These are phyloP conservation scores for Fusarium brevicatenulatum DNA, from an alignment of 2,329 filamentous ascomycete species.

Conservation along the genomic window DNA sequence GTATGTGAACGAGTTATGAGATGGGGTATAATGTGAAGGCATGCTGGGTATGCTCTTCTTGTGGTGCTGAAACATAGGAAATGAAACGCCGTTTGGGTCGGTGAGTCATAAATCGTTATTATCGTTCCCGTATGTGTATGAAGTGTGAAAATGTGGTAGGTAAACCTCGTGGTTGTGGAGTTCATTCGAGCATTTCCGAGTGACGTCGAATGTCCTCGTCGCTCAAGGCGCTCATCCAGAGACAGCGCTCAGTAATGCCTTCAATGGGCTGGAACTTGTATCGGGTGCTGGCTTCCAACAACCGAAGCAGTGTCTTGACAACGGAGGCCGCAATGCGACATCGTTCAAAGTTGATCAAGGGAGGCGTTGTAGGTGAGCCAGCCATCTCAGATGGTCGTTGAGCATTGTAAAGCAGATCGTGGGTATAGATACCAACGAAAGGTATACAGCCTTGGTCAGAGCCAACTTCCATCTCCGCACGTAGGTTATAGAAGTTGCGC, in stretches of 20 bases:
- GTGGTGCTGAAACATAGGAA: slow-evolving; percentile 31
- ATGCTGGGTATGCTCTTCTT: slow-evolving; percentile 35
- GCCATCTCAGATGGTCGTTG: slow-evolving; percentile 81
- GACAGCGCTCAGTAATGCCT: slow-evolving; percentile 79
- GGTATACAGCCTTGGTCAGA: slow-evolving; percentile 80
- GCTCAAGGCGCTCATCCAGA: slow-evolving; percentile 83
- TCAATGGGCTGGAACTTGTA: slow-evolving; percentile 81
- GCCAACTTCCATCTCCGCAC: slow-evolving; percentile 80
- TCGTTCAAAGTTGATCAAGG: slow-evolving; percentile 84
- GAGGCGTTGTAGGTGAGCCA: slow-evolving; percentile 71
- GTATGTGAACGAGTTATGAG: slow-evolving; percentile 11
- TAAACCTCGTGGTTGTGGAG: not conserved
- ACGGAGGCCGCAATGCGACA: slow-evolving; percentile 80
- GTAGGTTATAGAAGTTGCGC: slow-evolving; percentile 79
- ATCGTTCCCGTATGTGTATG: slow-evolving; percentile 17
- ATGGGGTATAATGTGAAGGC: slow-evolving; percentile 33
- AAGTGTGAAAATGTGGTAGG: not conserved
- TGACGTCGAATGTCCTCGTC: slow-evolving; percentile 77
- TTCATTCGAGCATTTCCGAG: slow-evolving; percentile 60
- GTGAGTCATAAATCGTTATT: slow-evolving; percentile 38
- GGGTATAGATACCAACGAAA: slow-evolving; percentile 85
- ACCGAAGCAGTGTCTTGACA: slow-evolving; percentile 79
- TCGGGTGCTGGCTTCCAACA: slow-evolving; percentile 81
- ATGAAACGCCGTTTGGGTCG: slow-evolving; percentile 33
- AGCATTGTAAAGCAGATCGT: slow-evolving; percentile 83